phyloP scores from a whole-genome alignment of 495 filamentous ascomycete species.

The Penicillium salamii region DNA sequence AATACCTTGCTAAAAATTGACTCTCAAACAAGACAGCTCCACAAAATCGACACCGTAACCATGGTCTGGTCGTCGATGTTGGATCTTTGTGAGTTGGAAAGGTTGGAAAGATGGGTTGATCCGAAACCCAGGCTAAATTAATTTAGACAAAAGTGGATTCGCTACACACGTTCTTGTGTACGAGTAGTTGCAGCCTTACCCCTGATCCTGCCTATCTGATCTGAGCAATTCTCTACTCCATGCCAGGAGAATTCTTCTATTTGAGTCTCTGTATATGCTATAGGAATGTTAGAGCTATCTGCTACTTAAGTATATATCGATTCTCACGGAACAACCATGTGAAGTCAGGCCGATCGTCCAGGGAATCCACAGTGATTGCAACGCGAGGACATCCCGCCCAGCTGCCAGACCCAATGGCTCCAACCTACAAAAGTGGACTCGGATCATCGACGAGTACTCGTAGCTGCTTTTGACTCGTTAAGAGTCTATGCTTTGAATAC shows the following conservation, averaged over 20 bases:
- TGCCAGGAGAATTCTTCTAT: too few species aligned
- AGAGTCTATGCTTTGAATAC: too few species aligned
- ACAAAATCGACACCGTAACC: not conserved
- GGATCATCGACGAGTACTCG: slow-evolving; percentile 3
- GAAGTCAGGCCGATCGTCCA: slow-evolving; percentile 21
- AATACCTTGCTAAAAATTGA: not conserved
- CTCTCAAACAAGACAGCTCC: slow-evolving; percentile 1
- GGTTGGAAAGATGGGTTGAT: not conserved
- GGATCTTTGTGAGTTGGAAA: not conserved
- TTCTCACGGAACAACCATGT: not conserved
- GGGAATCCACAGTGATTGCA: not conserved
- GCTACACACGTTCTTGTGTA: not conserved
- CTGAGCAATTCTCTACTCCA: not conserved
- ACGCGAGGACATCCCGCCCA: slow-evolving; percentile 30
- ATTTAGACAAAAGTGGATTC: slow-evolving; percentile 8
- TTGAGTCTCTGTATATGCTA: too few species aligned
- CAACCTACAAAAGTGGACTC: slow-evolving; percentile 18
- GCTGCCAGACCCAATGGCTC: slow-evolving; percentile 30
- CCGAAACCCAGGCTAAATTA: slow-evolving; percentile 8
- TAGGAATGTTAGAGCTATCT: too few species aligned
- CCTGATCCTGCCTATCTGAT: not conserved
- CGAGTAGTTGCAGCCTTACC: not conserved
- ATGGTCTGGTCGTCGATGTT: not conserved
- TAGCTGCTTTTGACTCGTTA: too few species aligned
- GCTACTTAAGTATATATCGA: too few species aligned